These are phyloP conservation scores for Aspergillus cavernicola DNA, from an alignment of 495 filamentous ascomycete genomes.

Conservation along the genomic window DNA sequence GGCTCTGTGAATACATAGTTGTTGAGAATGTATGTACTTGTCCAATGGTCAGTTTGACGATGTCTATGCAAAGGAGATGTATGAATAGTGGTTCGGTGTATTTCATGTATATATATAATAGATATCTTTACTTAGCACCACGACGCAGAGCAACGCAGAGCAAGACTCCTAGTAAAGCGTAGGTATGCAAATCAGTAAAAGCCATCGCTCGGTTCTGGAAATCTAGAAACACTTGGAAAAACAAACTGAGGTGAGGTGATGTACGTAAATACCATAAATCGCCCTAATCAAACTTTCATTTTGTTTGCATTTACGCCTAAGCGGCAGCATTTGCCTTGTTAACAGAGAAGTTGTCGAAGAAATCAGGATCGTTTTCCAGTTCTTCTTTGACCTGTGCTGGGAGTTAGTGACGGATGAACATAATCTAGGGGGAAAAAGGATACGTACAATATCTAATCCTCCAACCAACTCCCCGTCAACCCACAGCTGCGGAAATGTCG, in stretches of 20 bases:
- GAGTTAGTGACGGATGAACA: neutral
- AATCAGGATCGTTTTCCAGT: constrained; percentile 67
- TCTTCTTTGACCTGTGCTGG: constrained; percentile 71
- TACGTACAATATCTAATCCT: constrained; percentile 90
- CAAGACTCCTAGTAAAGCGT: neutral
- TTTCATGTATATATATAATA: too few relatives aligned
- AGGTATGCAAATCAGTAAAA: neutral
- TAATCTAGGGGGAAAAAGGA: constrained; percentile 1
- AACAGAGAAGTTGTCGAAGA: constrained; percentile 64
- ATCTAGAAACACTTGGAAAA: too few relatives aligned
- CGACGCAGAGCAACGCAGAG: neutral
- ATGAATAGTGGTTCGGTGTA: too few relatives aligned
- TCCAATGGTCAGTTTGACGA: too few relatives aligned
- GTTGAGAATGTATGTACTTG: too few relatives aligned
- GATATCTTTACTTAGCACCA: too few relatives aligned
- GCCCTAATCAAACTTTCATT: too few relatives aligned
- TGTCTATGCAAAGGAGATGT: too few relatives aligned
- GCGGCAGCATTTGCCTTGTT: constrained; percentile 29
- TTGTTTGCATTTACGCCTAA: constrained; percentile 14
- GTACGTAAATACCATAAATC: too few relatives aligned
- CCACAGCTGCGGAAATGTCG: constrained; percentile 92
- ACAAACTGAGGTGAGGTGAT: too few relatives aligned
- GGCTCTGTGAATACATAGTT: too few relatives aligned
- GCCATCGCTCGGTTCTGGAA: constrained; percentile 16
- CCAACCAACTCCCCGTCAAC: constrained; percentile 80